A percentile compares a stretch with the other conserved stretches of the same genome.
Conservation (phyloP, 2,329 filamentous ascomycete genomes). For the Nothomitra cinnamomea region DNA sequence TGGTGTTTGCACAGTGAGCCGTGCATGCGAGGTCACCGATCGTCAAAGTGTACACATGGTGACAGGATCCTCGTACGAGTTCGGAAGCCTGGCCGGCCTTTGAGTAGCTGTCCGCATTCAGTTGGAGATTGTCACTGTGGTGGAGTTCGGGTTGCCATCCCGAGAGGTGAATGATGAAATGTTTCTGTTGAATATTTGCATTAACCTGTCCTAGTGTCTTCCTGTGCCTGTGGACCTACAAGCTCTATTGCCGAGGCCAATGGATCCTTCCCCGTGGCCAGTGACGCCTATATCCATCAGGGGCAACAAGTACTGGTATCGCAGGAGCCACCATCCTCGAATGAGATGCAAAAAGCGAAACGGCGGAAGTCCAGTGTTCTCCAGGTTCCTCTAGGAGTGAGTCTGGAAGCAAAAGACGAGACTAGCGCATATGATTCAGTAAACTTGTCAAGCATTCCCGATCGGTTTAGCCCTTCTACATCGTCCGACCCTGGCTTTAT, state of each 20-base stretch:
- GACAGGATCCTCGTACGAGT: constrained; percentile 6
- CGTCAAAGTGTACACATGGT: constrained; percentile 6
- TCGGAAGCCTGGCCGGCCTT: constrained; percentile 6
- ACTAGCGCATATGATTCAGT: not conserved
- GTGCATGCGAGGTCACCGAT: constrained; percentile 7
- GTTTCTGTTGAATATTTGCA: not conserved
- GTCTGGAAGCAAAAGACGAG: not conserved
- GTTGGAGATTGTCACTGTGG: constrained; percentile 4
- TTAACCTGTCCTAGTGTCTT: constrained; percentile 3
- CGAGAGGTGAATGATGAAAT: constrained; percentile 1
- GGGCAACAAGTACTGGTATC: not conserved
- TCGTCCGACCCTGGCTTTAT: not conserved
- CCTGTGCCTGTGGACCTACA: constrained; percentile 2
- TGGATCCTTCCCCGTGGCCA: not conserved
- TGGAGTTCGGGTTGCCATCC: constrained; percentile 5
- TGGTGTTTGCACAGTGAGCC: constrained; percentile 5
- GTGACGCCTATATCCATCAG: not conserved
- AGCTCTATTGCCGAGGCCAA: not conserved
- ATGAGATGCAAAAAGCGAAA: not conserved
- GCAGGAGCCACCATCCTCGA: not conserved
- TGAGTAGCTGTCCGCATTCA: constrained; percentile 7
- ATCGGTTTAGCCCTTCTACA: not conserved
- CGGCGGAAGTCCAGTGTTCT: not conserved
- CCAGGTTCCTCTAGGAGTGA: not conserved
- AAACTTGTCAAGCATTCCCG: not conserved